These are phyloP conservation scores for Aurifilum marmelostoma DNA, from an alignment of 2,329 filamentous ascomycete species.

Conservation along the genomic window DNA sequence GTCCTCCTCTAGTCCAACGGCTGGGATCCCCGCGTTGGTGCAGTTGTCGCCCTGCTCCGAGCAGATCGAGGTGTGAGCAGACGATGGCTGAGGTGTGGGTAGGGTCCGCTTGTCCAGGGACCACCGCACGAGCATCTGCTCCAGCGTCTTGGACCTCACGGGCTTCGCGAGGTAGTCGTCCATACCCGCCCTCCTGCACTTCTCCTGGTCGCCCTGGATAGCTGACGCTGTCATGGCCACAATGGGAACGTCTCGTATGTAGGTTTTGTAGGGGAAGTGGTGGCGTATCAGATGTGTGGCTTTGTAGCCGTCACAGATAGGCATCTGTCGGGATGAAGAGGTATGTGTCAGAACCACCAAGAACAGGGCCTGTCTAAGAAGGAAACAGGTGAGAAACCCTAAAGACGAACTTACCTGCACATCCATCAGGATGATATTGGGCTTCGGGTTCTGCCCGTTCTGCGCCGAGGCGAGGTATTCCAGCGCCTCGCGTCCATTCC, in stretches of 20 bases:
- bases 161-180: constrained; percentile 60
- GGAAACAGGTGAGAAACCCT: too few relatives aligned
- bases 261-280: constrained; percentile 64
- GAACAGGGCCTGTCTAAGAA: too few relatives aligned
- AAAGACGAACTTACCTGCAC: constrained; percentile 50
- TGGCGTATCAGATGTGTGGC: constrained; percentile 75
- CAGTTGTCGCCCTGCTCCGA: constrained; percentile 34
- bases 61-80: constrained; percentile 29
- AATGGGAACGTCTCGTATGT: constrained; percentile 59
- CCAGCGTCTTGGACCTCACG: constrained; percentile 51
- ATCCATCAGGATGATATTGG: constrained; percentile 79
- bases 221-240: constrained; percentile 61
- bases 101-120: constrained; percentile 28
- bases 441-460: constrained; percentile 55
- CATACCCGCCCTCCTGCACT: constrained; percentile 58
- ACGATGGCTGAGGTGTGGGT: constrained; percentile 12
- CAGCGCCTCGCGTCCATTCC: constrained; percentile 79
- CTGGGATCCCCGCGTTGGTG: constrained; percentile 32
- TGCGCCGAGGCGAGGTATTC: constrained; percentile 68
- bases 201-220: constrained; percentile 57
- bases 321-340: constrained; percentile 49
- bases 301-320: constrained; percentile 76
- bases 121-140: constrained; percentile 44
- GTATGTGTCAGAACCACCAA: background rate
- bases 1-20: constrained; percentile 18